Percentiles rank a stretch among this genome's conserved stretches.
These are phyloP conservation scores for Wickerhamiella australiensis DNA, from an alignment of 805 yeast genomes.

Conservation along the genomic window DNA sequence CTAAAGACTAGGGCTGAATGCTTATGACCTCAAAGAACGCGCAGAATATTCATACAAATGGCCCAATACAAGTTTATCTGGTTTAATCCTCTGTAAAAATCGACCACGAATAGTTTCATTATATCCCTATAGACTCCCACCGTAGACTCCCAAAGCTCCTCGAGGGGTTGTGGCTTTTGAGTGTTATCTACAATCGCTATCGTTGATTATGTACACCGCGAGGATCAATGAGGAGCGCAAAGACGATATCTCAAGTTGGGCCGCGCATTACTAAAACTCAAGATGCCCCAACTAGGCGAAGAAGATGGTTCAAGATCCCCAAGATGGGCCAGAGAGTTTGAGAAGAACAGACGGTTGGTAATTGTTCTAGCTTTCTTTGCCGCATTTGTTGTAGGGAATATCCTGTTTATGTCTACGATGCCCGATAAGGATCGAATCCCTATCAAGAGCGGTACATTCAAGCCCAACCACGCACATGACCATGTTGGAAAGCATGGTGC, in stretches of 20 bases:
- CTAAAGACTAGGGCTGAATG: too few relatives aligned
- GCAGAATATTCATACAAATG: too few relatives aligned
- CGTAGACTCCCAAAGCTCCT: too few relatives aligned
- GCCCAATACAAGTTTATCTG: too few relatives aligned
- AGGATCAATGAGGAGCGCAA: not conserved
- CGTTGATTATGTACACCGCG: not conserved
- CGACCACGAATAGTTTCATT: too few relatives aligned
- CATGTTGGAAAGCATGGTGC: conserved; percentile 37
- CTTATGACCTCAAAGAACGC: too few relatives aligned
- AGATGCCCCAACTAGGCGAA: conserved; percentile 8
- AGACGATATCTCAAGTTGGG: not conserved
- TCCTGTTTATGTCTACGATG: conserved; percentile 3
- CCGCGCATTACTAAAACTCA: not conserved
- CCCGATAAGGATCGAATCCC: conserved; percentile 3
- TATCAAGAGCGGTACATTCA: conserved; percentile 18
- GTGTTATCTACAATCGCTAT: too few relatives aligned
- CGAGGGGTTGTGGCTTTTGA: too few relatives aligned
- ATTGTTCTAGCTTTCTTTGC: not conserved
- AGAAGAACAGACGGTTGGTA: conserved; percentile 2
- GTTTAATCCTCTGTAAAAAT: too few relatives aligned
- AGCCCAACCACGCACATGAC: conserved; percentile 18
- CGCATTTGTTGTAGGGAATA: conserved; percentile 3
- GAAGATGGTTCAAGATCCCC: not conserved
- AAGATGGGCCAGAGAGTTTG: not conserved
- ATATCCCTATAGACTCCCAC: too few relatives aligned